These are phyloP conservation scores for Pseudogymnoascus sp. DNA, from an alignment of 2,329 filamentous ascomycete genomes.

Conservation along the genomic window DNA sequence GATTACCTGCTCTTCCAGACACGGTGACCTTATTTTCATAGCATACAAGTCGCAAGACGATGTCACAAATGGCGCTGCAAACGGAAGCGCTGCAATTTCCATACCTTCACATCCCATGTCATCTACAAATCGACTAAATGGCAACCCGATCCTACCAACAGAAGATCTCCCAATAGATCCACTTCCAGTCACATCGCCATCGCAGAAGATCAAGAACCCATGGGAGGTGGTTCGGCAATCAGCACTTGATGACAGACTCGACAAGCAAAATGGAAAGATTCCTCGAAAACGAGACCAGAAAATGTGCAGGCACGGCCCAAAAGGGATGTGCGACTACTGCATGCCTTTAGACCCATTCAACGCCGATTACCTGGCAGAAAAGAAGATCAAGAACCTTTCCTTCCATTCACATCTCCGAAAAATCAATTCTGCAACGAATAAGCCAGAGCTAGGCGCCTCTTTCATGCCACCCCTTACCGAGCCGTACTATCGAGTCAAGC, in stretches of 20 bases:
- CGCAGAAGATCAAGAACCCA: conserved; percentile 68
- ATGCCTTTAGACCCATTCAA: conserved; percentile 95
- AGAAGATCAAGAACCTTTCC: conserved; percentile 97
- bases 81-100: conserved; percentile 27
- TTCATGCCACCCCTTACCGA: conserved; percentile 94
- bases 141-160: conserved; percentile 62
- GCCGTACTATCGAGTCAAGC: conserved; percentile 83
- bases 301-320: conserved; percentile 93
- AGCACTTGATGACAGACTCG: conserved; percentile 75
- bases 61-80: conserved; percentile 33
- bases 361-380: conserved; percentile 78
- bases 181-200: conserved; percentile 46
- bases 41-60: conserved; percentile 62
- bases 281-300: conserved; percentile 63
- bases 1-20: conserved; percentile 40
- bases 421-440: conserved; percentile 93
- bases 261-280: conserved; percentile 87
- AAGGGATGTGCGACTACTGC: conserved; percentile 99
- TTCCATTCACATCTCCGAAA: conserved; percentile 94
- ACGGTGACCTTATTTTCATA: conserved; percentile 88
- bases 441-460: conserved; percentile 84
- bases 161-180: conserved; percentile 61
- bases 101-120: conserved; percentile 23
- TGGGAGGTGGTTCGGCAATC: conserved; percentile 93
- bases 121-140: conserved; percentile 66